These are phyloP conservation scores for Neospermospora avenae DNA, from an alignment of 2,329 filamentous ascomycete genomes.

Conservation along the genomic window DNA sequence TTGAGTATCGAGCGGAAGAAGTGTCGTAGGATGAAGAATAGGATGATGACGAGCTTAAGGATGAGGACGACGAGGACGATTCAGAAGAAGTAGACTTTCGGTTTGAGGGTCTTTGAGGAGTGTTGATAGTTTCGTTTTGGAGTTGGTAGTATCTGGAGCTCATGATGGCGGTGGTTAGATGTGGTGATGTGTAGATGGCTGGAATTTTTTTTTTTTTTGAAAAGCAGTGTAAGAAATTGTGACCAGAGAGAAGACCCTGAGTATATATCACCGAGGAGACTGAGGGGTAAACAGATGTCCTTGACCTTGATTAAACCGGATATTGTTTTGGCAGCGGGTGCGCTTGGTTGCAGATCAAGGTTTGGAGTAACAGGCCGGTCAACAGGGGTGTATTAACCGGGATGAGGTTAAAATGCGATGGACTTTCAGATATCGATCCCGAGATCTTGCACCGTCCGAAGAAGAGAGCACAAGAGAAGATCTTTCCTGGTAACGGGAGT, in stretches of 20 bases:
- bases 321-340: background rate
- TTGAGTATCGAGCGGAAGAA: conserved; percentile 17
- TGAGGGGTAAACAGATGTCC: background rate
- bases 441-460: background rate
- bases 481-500: conserved; percentile 2
- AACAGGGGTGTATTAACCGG: background rate
- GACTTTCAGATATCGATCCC: conserved; percentile 5
- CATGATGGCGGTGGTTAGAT: conserved; percentile 6
- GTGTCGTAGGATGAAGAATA: conserved; percentile 19
- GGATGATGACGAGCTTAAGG: conserved; percentile 6
- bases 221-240: background rate
- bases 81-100: conserved; percentile 24
- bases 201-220: background rate
- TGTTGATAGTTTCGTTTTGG: conserved; percentile 8
- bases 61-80: conserved; percentile 20
- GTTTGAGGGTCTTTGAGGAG: conserved; percentile 14
- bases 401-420: background rate
- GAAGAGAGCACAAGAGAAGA: background rate
- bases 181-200: background rate
- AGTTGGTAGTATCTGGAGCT: conserved; percentile 16
- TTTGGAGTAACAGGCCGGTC: background rate
- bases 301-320: background rate
- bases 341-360: conserved; percentile 9
- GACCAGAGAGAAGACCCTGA: background rate
- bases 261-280: background rate